Evolutionary conservation across 2,329 filamentous ascomycete species (phyloP), one percentile per base, ranked within the genome.

Genomic region (Penicillium hordei): DNA sequence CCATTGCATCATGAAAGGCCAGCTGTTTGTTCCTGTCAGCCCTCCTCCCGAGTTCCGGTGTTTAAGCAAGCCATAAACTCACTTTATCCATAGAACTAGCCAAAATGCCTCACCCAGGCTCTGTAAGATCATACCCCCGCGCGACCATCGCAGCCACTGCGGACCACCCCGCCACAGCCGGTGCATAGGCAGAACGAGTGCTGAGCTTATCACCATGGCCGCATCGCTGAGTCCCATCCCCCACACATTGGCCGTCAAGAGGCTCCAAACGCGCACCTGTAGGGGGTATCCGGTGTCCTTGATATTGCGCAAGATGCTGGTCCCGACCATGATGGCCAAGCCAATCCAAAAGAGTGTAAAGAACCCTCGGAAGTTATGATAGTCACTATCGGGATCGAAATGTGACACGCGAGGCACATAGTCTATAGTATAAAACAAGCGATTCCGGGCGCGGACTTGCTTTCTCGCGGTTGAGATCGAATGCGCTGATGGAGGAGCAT

Each of bases 261-360:
- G 79, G 53, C 83, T 83, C 91, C 93, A 97, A 64, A 97, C 95
- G 73, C 90, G 83, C 50, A 95, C 86, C 68, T 89, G 86, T 67
- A 97, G 79, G 17, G 93, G 90, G 71, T 89, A 90, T 23, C 94
- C 94, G 0, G 91, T 97, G 72, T 97, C 94, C 75, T 93, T 96
- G 70, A 94, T 86, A 74, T 96, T 97, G 68, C 93, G 87, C 69
- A 97, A 78, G 81, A 92, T 91, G n/a, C 90, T 90, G 3, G 93
- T 97, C 61, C 96, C 88, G 68, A 93, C 91, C 93, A 99, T 96
- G 75, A 99, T 96, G 65, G 90, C 91, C 59, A 99, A 82, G 10
- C 91, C 91, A 64, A 99, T 93, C 94, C 94, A 99, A 78, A 99
- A 99, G 38, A 99, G 84, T 53, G 94, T 91, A 78, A 97, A 99